phyloP scores from a whole-genome alignment of 169 alveolate genomes.

The Amoebophrya sp. region DNA sequence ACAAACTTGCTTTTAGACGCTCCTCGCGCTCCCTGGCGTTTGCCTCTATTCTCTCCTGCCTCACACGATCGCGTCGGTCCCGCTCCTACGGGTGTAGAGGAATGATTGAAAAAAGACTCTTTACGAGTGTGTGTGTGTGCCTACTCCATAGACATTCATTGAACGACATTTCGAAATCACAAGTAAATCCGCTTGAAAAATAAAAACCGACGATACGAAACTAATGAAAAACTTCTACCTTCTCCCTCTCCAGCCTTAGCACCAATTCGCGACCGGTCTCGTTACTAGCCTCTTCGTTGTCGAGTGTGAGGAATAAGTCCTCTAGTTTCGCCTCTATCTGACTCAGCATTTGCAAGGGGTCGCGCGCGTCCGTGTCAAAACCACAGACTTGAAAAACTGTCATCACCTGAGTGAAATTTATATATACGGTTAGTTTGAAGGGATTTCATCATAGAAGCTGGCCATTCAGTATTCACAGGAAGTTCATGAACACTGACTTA shows the following conservation, averaged over 20 bases:
- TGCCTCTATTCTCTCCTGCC: neutral
- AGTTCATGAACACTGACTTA: too few relatives aligned
- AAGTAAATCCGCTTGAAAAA: too few relatives aligned
- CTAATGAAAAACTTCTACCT: neutral
- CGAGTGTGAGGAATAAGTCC: constrained; percentile 27
- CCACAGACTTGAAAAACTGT: constrained; percentile 28
- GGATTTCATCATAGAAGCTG: too few relatives aligned
- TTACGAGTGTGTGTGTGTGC: too few relatives aligned
- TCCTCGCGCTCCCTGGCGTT: constrained; percentile 18
- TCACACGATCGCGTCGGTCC: constrained; percentile 7
- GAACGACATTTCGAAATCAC: too few relatives aligned
- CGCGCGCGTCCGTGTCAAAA: constrained; percentile 27
- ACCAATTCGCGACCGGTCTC: neutral
- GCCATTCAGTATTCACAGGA: too few relatives aligned
- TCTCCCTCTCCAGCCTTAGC: neutral
- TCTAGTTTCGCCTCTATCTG: constrained; percentile 36
- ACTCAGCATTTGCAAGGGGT: constrained; percentile 31
- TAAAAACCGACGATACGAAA: neutral
- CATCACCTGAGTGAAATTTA: too few relatives aligned
- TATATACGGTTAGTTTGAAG: too few relatives aligned
- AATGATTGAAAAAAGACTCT: too few relatives aligned
- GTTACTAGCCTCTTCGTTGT: neutral
- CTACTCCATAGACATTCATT: too few relatives aligned
- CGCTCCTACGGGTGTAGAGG: too few relatives aligned
- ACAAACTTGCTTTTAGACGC: constrained; percentile 33